Percentiles rank a stretch among this genome's conserved stretches.
Evolutionary conservation across 495 filamentous ascomycete genomes (phyloP).

Genomic region (Elasticomyces elasticus): DNA sequence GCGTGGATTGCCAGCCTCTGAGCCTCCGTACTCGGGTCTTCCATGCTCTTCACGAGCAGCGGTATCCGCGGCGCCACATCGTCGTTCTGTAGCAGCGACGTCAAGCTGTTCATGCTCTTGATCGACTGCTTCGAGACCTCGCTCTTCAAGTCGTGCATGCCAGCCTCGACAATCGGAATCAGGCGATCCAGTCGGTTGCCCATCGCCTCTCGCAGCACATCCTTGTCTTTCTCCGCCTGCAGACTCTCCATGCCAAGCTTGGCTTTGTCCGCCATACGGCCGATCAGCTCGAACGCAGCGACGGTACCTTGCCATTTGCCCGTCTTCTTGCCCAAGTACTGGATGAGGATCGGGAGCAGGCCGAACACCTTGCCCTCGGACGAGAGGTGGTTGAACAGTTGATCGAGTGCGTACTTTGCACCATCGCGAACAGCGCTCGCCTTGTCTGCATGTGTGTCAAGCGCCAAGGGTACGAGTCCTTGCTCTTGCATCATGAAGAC

Average conservation of each 20-base stretch:
- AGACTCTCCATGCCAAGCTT: slow-evolving; percentile 68
- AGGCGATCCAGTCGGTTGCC: slow-evolving; percentile 79
- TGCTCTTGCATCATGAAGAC: slow-evolving; percentile 72
- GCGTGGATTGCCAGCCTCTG: slow-evolving; percentile 94
- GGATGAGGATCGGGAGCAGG: slow-evolving; percentile 60
- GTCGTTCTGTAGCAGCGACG: slow-evolving; percentile 88
- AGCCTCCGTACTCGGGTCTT: slow-evolving; percentile 79
- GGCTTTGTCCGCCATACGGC: slow-evolving; percentile 85
- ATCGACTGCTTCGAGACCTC: slow-evolving; percentile 84
- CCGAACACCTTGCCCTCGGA: slow-evolving; percentile 72
- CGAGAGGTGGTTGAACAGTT: slow-evolving; percentile 66
- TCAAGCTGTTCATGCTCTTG: slow-evolving; percentile 84
- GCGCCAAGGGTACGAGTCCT: slow-evolving; percentile 57
- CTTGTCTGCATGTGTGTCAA: slow-evolving; percentile 89
- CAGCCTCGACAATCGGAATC: slow-evolving; percentile 83
- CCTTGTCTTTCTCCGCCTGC: slow-evolving; percentile 75
- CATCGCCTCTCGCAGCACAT: slow-evolving; percentile 82
- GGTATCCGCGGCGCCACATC: slow-evolving; percentile 91
- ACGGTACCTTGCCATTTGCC: slow-evolving; percentile 96
- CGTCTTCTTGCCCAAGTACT: slow-evolving; percentile 65
- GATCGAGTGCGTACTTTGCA: slow-evolving; percentile 89
- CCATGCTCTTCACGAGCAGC: slow-evolving; percentile 87
- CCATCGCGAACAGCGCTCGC: slow-evolving; percentile 76
- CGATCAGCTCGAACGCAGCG: slow-evolving; percentile 69
- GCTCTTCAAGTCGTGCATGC: slow-evolving; percentile 91